These are phyloP conservation scores for Leptographium flavum DNA, from an alignment of 2,329 filamentous ascomycete genomes.

Conservation along the genomic window DNA sequence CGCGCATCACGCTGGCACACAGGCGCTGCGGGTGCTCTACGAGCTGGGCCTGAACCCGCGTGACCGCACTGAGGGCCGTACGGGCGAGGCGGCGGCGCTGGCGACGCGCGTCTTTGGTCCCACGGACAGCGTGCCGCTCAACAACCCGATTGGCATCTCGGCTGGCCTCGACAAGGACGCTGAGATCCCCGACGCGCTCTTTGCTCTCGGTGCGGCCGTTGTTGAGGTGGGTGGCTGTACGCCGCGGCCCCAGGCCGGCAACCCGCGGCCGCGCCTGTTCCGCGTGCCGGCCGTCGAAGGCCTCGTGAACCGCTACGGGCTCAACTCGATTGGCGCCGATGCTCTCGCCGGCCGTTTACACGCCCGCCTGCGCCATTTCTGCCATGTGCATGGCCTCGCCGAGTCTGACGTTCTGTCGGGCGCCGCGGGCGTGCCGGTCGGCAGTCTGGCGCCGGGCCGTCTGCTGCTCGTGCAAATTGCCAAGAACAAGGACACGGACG, in stretches of 20 bases:
- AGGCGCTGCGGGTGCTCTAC: constrained; percentile 57
- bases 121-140: constrained; percentile 44
- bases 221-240: constrained; percentile 91
- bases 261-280: constrained; percentile 79
- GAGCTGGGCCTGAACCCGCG: constrained; percentile 64
- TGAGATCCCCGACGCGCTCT: constrained; percentile 71
- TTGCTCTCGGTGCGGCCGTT: constrained; percentile 70
- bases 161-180: constrained; percentile 92
- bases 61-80: constrained; percentile 46
- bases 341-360: constrained; percentile 67
- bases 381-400: constrained; percentile 52
- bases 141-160: constrained; percentile 88
- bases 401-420: constrained; percentile 67
- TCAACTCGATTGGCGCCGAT: constrained; percentile 86
- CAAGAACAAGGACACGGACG: constrained; percentile 90
- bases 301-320: constrained; percentile 88
- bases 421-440: constrained; percentile 56
- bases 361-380: constrained; percentile 64
- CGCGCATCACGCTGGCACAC: constrained; percentile 71
- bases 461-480: constrained; percentile 84
- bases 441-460: constrained; percentile 62
- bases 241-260: constrained; percentile 74
- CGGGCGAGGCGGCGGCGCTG: constrained; percentile 23
- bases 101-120: constrained; percentile 43
- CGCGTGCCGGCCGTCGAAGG: constrained; percentile 70